These are phyloP conservation scores for Penicillium flavigenum DNA, from an alignment of 495 filamentous ascomycete species.

Conservation along the genomic window DNA sequence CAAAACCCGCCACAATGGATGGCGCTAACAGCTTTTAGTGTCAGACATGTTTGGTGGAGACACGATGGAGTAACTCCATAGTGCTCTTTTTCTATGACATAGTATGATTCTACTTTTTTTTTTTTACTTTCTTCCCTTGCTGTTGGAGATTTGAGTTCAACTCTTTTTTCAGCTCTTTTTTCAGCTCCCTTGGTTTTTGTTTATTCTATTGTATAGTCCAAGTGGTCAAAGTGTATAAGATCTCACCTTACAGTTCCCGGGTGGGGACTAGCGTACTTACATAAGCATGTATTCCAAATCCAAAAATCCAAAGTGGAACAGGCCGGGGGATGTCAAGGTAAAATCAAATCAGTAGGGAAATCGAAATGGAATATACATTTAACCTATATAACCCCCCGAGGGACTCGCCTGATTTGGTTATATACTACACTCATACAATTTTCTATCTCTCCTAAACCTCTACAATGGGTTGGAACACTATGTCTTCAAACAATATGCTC, in stretches of 20 bases:
- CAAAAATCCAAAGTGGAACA: slow-evolving; percentile 4
- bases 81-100: not conserved
- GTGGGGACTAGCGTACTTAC: slow-evolving; percentile 6
- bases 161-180: not conserved
- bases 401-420: not conserved
- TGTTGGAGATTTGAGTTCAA: not conserved
- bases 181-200: not conserved
- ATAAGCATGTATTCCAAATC: slow-evolving; percentile 21
- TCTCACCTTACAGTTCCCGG: not conserved
- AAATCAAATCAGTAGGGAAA: slow-evolving; percentile 19
- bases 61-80: not conserved
- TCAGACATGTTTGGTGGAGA: slow-evolving; percentile 21
- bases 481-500: slow-evolving; percentile 13
- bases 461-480: slow-evolving; percentile 37
- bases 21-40: slow-evolving; percentile 19
- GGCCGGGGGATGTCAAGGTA: not conserved
- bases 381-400: slow-evolving; percentile 5
- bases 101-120: not conserved
- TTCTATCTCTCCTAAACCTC: not conserved
- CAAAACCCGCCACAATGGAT: slow-evolving; percentile 1
- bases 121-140: not conserved
- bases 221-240: not conserved
- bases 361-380: slow-evolving; percentile 2
- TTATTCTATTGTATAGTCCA: not conserved
- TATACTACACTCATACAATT: not conserved